A percentile compares a stretch with the other conserved stretches of the same genome.
phyloP scores from a whole-genome alignment of 768 basidiomycete species.

The Naganishia randhawae region DNA sequence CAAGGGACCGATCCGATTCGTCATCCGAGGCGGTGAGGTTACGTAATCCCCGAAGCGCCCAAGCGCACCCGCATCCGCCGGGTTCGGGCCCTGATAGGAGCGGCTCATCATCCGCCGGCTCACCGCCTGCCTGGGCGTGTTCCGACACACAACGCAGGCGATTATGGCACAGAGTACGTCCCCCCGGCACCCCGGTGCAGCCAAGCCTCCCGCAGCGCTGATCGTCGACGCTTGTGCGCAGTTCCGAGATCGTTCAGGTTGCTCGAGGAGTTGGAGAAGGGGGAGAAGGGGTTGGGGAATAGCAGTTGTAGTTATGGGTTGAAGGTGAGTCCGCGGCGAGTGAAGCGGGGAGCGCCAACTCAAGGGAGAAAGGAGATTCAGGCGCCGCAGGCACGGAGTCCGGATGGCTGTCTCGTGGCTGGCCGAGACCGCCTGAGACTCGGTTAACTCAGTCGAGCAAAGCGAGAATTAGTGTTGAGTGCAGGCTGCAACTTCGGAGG shows the following conservation, averaged over 20 bases:
- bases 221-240: no score
- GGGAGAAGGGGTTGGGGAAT: constrained; percentile 98
- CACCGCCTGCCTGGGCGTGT: no score
- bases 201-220: no score
- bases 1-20: no score
- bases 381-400: background rate
- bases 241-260: constrained; percentile 96
- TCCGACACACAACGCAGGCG: background rate
- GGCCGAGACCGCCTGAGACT: no score
- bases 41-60: background rate
- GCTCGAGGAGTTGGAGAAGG: constrained; percentile 97
- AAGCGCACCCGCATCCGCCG: background rate
- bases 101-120: background rate
- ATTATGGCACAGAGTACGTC: constrained; percentile 25
- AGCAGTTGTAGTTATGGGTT: constrained; percentile 96
- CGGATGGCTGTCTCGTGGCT: no score
- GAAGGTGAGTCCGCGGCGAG: constrained; percentile 53
- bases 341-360: background rate
- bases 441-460: no score
- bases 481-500: no score
- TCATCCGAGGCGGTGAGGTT: no score
- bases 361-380: background rate
- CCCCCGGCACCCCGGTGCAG: no score
- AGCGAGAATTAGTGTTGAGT: background rate
- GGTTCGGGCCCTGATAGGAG: background rate